Evolutionary conservation across 495 filamentous ascomycete genomes (phyloP).

Genomic region (Hypomontagnella monticulosa): DNA sequence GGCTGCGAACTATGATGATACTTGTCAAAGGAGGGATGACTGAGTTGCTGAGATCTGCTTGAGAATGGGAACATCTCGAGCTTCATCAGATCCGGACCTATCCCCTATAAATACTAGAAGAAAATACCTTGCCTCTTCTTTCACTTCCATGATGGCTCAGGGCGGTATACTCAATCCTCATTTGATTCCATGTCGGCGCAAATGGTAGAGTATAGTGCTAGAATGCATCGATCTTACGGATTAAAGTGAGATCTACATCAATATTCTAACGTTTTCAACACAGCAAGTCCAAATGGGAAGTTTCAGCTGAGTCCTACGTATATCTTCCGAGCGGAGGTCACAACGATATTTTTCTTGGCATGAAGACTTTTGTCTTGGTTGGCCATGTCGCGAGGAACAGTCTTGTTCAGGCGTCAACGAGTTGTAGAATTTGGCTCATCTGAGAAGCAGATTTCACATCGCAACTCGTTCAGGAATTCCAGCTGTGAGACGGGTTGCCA

Average conservation of each 20-base stretch:
- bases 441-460: not conserved
- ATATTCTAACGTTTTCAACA: conserved; percentile 7
- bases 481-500: not conserved
- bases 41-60: not conserved
- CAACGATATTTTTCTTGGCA: not conserved
- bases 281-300: not conserved
- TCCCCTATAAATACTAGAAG: too few relatives aligned
- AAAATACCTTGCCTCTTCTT: too few relatives aligned
- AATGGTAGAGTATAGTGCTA: not conserved
- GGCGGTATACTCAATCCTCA: not conserved
- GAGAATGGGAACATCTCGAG: not conserved
- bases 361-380: not conserved
- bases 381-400: not conserved
- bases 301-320: conserved; percentile 20
- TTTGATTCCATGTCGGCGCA: not conserved
- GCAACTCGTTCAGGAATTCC: not conserved
- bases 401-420: not conserved
- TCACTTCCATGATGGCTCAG: not conserved
- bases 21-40: too few relatives aligned
- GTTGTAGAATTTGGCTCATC: not conserved
- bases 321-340: not conserved
- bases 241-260: conserved; percentile 15
- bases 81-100: too few relatives aligned
- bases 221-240: too few relatives aligned
- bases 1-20: not conserved